Evolutionary conservation across 768 basidiomycete genomes (phyloP), one percentile per base, ranked within the genome.

Genomic region (Amanita pallidorosea): DNA sequence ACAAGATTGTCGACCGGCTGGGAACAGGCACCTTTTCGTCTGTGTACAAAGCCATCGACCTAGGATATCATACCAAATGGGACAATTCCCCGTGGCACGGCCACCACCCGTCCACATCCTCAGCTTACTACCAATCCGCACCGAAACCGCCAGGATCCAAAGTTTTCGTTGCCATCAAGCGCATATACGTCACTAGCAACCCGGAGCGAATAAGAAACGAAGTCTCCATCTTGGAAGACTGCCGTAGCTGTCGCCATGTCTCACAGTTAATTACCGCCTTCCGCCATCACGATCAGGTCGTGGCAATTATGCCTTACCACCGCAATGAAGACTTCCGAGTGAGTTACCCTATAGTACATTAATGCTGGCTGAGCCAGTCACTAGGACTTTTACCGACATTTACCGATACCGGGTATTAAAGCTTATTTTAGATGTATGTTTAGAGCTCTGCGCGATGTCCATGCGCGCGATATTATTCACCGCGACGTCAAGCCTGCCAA

Each of bases 21-120:
- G 96, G 96, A 12, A 97, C 94, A 49, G 95, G 95, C 13, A 99
- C 95, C 1, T 99, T 99, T 68, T 97, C 95, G 0, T 93, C 93
- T 8, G 96, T 99, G n/a, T 99, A 97, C 76, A 96, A 98, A 60
- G 96, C 94, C 0, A 65, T 94, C 55, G 96, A 99, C 64, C 59
- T 86, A 13, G 67, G 74, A 52, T 79, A 86, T 59, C 79, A 89
- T 57, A 68, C 74, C 45, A 85, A 86, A 47, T 89, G 81, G 82
- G 76, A 88, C 63, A 89, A 91, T 58, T 56, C 64, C 4, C 71
- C 79, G 11, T 91, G 88, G 88, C 79, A 79, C 29, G 84, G 84
- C 1, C 64, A 68, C 42, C 85, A 86, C 58, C 76, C 79, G 1
- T 66, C 73, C 2, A 61, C 67, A 6, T 87, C 84, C 22, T 83